These are phyloP conservation scores for Taphrina communis DNA, from an alignment of 1,139 yeast genomes.

Conservation along the genomic window DNA sequence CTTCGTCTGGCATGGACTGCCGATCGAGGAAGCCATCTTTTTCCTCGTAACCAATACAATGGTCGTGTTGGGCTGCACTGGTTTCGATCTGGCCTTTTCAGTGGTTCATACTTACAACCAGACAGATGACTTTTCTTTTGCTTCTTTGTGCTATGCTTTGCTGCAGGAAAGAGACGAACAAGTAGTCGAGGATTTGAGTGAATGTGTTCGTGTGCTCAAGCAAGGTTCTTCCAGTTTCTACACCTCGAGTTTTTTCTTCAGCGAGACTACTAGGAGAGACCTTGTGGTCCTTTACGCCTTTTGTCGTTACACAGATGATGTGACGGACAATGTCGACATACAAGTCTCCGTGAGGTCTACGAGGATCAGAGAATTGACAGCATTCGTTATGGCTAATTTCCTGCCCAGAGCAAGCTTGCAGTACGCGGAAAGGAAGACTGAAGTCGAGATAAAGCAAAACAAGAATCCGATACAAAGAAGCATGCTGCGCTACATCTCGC, in stretches of 20 bases:
- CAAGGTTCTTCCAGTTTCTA: slow-evolving; percentile 32
- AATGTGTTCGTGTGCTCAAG: slow-evolving; percentile 26
- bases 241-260: slow-evolving; percentile 40
- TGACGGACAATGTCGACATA: slow-evolving; percentile 27
- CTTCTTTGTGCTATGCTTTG: slow-evolving; percentile 21
- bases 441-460: slow-evolving; percentile 12
- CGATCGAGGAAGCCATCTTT: slow-evolving; percentile 40
- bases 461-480: slow-evolving; percentile 16
- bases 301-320: slow-evolving; percentile 39
- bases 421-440: slow-evolving; percentile 13
- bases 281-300: slow-evolving; percentile 35
- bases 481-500: slow-evolving; percentile 29
- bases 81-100: slow-evolving; percentile 37
- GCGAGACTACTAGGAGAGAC: slow-evolving; percentile 25
- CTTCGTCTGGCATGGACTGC: slow-evolving; percentile 35
- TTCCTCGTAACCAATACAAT: slow-evolving; percentile 35
- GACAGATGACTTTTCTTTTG: slow-evolving; percentile 15
- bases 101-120: slow-evolving; percentile 26
- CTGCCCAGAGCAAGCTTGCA: slow-evolving; percentile 6
- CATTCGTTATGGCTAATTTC: slow-evolving; percentile 25
- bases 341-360: slow-evolving; percentile 6
- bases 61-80: slow-evolving; percentile 41
- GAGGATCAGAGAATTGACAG: slow-evolving; percentile 8
- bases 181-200: slow-evolving; percentile 25
- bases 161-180: slow-evolving; percentile 10